phyloP scores from a whole-genome alignment of 257 asterid species.

The Fraxinus americana region DNA sequence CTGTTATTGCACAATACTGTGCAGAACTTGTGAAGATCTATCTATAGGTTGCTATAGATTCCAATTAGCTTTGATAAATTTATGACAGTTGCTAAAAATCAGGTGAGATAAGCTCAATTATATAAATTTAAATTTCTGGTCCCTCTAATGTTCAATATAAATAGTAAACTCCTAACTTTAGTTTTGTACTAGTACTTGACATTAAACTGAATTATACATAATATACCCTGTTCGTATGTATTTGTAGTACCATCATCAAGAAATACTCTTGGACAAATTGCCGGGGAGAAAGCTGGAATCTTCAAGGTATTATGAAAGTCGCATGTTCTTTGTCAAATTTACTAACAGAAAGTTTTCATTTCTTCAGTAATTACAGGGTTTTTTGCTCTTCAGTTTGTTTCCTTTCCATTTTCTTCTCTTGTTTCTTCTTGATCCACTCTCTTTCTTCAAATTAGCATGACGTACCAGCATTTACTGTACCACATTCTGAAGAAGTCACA shows the following conservation, averaged over 20 bases:
- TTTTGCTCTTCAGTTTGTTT: constrained; percentile 6
- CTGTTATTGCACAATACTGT: neutral
- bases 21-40: constrained; percentile 11
- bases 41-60: constrained; percentile 5
- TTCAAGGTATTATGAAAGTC: constrained; percentile 64
- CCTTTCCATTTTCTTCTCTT: constrained; percentile 12
- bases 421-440: constrained; percentile 13
- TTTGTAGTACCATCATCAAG: constrained; percentile 51
- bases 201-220: constrained; percentile 1
- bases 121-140: constrained; percentile 4
- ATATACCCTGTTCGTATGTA: constrained; percentile 18
- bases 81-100: constrained; percentile 2
- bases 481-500: constrained; percentile 69
- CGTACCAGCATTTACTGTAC: constrained; percentile 66
- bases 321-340: constrained; percentile 18
- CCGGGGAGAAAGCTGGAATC: constrained; percentile 98
- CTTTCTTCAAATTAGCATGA: constrained; percentile 40
- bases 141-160: neutral
- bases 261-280: constrained; percentile 93
- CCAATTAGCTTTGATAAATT: constrained; percentile 1
- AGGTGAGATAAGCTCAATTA: neutral
- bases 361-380: neutral
- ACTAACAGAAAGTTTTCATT: constrained; percentile 9
- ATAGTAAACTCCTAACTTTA: constrained; percentile 12
- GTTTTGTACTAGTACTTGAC: constrained; percentile 6